Evolutionary conservation across 1,139 yeast species (phyloP), one percentile per base, ranked within the genome.

Genomic region (Yamadazyma buinensis): DNA sequence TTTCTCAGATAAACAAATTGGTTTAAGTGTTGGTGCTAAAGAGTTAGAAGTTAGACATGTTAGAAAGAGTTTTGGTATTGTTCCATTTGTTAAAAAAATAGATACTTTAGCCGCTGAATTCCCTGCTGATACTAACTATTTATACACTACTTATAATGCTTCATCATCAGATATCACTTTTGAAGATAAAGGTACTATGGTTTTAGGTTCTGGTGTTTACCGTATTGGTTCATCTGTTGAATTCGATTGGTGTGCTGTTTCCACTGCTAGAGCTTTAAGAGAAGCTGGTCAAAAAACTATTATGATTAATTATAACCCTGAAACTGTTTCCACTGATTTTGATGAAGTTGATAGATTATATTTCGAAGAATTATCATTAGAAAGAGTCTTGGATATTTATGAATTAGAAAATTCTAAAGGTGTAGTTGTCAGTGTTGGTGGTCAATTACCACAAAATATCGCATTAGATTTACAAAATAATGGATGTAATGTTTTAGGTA

Each of bases 211-310:
- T 10, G 98, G 98, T 68, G 98, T 92, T 36, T 92, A 92, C 75
- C 80, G 98, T 65, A 92, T 92, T 58, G 98, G 98, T 40, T 90
- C 97, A 4, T 90, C 97, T 18, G 98, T 92, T 41, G 98, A 92
- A 67, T 92, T 92, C 52, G 98, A 92, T 65, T 92, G 98, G 98
- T 92, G 98, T 75, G 98, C 97, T 33, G 98, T 92, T 42, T 79
- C 95, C 42, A 84, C 98, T 39, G 97, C 95, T 37, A 82, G 97
- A 59, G 88, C 97, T 30, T 77, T 92, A 53, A 81, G 98, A 64
- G 83, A 79, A 39, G 73, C 82, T 39, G 95, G 95, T 44, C 81
- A 79, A 59, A 86, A 84, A 65, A 92, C 98, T 30, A 80, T 92
- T 46, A 92, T 92, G 98, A 77, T 92, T 56, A 92, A 92, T 69